A percentile compares a stretch with the other conserved stretches of the same genome.
These are phyloP conservation scores for Claviceps purpurea DNA, from an alignment of 2,329 filamentous ascomycete genomes.

Conservation along the genomic window DNA sequence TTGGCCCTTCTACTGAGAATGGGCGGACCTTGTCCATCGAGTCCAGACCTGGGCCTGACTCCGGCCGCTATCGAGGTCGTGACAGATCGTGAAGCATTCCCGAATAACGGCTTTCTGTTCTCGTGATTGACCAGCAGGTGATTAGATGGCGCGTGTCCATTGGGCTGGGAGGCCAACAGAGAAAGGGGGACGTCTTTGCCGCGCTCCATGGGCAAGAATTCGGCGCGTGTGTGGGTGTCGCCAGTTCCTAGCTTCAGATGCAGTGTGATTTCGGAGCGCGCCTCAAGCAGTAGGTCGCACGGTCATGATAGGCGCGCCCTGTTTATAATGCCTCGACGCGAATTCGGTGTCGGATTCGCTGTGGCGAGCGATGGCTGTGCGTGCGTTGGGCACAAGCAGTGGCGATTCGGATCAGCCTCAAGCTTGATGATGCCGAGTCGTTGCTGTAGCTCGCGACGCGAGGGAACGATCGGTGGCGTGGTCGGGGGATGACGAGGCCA, in stretches of 20 bases:
- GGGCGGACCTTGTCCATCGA: background rate
- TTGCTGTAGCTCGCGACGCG: too few species aligned
- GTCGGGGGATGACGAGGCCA: too few species aligned
- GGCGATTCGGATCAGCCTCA: too few species aligned
- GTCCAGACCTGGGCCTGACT: conserved; percentile 1
- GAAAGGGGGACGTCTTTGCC: background rate
- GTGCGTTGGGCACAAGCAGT: too few species aligned
- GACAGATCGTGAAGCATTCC: conserved; percentile 8
- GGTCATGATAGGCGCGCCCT: conserved; percentile 3
- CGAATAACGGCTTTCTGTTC: conserved; percentile 28
- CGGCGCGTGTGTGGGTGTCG: background rate
- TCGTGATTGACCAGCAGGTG: conserved; percentile 25
- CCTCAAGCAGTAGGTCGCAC: conserved; percentile 3
- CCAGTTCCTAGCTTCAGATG: background rate
- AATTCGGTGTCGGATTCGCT: background rate
- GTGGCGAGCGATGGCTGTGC: too few species aligned
- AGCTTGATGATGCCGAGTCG: too few species aligned
- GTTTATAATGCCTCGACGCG: background rate
- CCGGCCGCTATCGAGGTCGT: conserved; percentile 3
- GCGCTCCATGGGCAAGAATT: conserved; percentile 4
- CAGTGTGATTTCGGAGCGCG: background rate
- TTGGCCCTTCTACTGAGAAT: conserved; percentile 11
- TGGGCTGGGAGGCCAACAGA: background rate
- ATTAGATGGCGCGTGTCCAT: conserved; percentile 5
- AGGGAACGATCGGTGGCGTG: too few species aligned